Conservation (phyloP, 257 asterid genomes). For the Leptodermis oblonga region DNA sequence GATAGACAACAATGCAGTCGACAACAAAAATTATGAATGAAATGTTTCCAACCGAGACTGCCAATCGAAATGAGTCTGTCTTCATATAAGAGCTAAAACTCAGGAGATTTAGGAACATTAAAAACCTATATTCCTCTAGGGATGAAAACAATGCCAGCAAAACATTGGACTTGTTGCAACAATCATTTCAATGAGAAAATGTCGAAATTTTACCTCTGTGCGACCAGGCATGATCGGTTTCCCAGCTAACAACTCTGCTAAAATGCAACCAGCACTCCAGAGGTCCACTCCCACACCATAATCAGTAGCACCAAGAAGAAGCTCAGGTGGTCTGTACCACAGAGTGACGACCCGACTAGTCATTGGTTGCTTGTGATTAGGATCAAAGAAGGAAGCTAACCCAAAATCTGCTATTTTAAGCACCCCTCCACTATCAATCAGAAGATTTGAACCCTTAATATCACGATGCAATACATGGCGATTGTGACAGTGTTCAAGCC, state of each 20-base stretch:
- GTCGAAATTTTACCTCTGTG: conserved; percentile 55
- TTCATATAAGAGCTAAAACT: too few species aligned
- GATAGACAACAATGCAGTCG: neutral
- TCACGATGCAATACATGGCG: conserved; percentile 81
- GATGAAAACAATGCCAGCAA: neutral
- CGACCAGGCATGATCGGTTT: conserved; percentile 94
- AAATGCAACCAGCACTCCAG: conserved; percentile 92
- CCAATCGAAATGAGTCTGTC: neutral
- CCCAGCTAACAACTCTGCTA: conserved; percentile 81
- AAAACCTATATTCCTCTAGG: neutral
- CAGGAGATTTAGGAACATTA: neutral
- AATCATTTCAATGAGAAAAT: neutral
- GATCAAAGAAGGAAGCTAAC: conserved; percentile 72
- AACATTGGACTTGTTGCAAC: neutral
- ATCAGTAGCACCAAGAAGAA: conserved; percentile 82
- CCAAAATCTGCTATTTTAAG: conserved; percentile 92
- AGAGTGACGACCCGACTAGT: conserved; percentile 88
- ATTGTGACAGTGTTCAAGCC: conserved; percentile 84
- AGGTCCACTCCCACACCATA: conserved; percentile 90
- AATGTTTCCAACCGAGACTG: neutral
- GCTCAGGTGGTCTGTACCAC: conserved; percentile 92
- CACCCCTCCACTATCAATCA: conserved; percentile 61
- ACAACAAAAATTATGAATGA: neutral
- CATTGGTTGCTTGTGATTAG: conserved; percentile 75
- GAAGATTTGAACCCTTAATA: conserved; percentile 87